phyloP scores from a whole-genome alignment of 345 rosid genomes.

The Brassica carinata region DNA sequence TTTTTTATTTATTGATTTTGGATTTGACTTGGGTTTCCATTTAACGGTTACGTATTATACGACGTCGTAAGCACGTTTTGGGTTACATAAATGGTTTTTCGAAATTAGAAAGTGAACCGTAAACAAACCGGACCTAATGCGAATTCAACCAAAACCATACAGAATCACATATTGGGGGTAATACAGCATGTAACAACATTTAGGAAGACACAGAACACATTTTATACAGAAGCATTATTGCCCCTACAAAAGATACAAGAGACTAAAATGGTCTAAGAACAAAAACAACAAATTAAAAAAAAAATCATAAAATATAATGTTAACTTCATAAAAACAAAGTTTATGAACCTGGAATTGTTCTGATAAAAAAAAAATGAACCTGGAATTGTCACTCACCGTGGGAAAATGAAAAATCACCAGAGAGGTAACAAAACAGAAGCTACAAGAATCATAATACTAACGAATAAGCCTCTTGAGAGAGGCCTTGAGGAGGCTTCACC shows the following conservation, averaged over 20 bases:
- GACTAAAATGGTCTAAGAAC: constrained; percentile 9
- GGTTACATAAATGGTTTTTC: not conserved
- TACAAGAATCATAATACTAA: constrained; percentile 40
- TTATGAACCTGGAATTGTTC: not conserved
- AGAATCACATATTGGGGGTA: not conserved
- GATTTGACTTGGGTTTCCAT: not conserved
- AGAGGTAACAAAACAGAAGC: constrained; percentile 48
- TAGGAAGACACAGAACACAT: not conserved
- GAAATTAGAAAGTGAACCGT: constrained; percentile 1
- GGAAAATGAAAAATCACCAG: constrained; percentile 31
- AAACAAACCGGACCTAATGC: not conserved
- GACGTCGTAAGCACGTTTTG: not conserved
- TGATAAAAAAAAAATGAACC: not conserved
- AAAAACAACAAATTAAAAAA: constrained; percentile 15
- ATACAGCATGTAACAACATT: not conserved
- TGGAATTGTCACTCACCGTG: constrained; percentile 24
- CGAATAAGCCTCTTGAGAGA: constrained; percentile 25
- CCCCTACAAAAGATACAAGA: constrained; percentile 6
- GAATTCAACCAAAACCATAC: not conserved
- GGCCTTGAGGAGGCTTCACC: constrained; percentile 25
- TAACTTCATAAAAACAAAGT: not conserved
- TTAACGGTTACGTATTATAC: not conserved
- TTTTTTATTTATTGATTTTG: constrained; percentile 27
- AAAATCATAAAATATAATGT: constrained; percentile 2
- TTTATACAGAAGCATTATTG: not conserved